Evolutionary conservation across 345 rosid species (phyloP).

Genomic region (Excoecaria agallocha): DNA sequence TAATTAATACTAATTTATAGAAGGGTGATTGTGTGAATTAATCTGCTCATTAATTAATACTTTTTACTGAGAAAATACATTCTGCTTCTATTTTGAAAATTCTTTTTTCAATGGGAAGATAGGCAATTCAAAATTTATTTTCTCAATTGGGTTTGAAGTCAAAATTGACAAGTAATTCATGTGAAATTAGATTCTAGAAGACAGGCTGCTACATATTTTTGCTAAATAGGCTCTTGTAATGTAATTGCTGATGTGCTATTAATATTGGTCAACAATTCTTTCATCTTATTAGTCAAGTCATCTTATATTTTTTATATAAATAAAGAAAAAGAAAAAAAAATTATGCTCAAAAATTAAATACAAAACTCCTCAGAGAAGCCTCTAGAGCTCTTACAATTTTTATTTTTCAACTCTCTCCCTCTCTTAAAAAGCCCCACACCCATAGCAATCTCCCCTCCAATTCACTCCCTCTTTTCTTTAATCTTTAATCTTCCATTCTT

Average conservation of each 20-base stretch:
- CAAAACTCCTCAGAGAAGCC: constrained; percentile 10
- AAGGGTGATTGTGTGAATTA: too few species aligned
- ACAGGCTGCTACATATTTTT: neutral
- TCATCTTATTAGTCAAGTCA: constrained; percentile 17
- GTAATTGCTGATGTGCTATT: neutral
- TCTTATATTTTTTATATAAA: neutral
- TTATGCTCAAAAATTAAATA: constrained; percentile 3
- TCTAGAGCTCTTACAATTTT: constrained; percentile 17
- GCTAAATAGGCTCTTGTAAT: neutral
- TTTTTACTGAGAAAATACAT: too few species aligned
- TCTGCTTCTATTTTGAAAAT: too few species aligned
- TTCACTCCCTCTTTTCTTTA: neutral
- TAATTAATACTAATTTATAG: too few species aligned
- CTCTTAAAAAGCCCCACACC: constrained; percentile 9
- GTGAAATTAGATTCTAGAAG: constrained; percentile 16
- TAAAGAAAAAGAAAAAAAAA: neutral
- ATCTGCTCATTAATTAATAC: too few species aligned
- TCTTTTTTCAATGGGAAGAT: too few species aligned
- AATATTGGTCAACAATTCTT: constrained; percentile 12
- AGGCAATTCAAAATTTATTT: too few species aligned
- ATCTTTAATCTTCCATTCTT: neutral
- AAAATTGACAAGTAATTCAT: too few species aligned
- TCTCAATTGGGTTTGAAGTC: too few species aligned
- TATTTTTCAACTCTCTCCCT: neutral
- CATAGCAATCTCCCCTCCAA: neutral